Evolutionary conservation across 495 filamentous ascomycete genomes (phyloP).

Genomic region (Penicillium antarcticum): DNA sequence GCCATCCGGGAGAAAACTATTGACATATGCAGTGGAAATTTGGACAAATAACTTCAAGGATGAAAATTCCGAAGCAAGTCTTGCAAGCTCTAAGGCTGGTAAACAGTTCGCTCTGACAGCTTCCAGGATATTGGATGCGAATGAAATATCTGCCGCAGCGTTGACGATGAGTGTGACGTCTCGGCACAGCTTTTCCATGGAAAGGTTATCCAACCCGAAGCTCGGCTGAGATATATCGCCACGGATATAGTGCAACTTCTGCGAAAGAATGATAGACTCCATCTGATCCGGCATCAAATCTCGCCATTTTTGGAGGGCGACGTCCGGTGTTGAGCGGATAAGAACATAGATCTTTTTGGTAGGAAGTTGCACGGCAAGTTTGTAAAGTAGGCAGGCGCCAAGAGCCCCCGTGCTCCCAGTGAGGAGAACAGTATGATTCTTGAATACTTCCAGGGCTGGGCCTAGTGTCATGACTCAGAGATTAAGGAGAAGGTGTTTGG

Average conservation of each 20-base stretch:
- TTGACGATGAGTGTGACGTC: not conserved
- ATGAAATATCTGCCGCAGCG: not conserved
- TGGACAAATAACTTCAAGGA: not conserved
- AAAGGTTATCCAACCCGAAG: not conserved
- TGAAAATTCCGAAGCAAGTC: not conserved
- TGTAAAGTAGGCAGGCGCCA: slow-evolving; percentile 4
- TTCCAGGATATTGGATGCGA: not conserved
- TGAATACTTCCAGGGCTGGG: not conserved
- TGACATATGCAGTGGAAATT: not conserved
- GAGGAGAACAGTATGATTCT: not conserved
- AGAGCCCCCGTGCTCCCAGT: slow-evolving; percentile 1
- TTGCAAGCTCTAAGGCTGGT: not conserved
- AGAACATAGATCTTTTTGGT: not conserved
- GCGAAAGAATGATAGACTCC: not conserved
- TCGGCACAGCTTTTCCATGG: not conserved
- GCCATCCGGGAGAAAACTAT: not conserved
- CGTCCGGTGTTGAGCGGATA: not conserved
- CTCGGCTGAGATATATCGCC: slow-evolving; percentile 2
- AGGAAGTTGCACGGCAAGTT: slow-evolving; percentile 3
- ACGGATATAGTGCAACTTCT: not conserved
- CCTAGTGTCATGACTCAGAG: not conserved
- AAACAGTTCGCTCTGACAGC: slow-evolving; percentile 1
- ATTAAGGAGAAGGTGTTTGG: too few species aligned
- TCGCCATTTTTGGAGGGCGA: not conserved
- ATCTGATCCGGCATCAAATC: not conserved